Evolutionary conservation across 1,139 yeast genomes (phyloP), one percentile per base, ranked within the genome.

Genomic region (Pichia cactophila): DNA sequence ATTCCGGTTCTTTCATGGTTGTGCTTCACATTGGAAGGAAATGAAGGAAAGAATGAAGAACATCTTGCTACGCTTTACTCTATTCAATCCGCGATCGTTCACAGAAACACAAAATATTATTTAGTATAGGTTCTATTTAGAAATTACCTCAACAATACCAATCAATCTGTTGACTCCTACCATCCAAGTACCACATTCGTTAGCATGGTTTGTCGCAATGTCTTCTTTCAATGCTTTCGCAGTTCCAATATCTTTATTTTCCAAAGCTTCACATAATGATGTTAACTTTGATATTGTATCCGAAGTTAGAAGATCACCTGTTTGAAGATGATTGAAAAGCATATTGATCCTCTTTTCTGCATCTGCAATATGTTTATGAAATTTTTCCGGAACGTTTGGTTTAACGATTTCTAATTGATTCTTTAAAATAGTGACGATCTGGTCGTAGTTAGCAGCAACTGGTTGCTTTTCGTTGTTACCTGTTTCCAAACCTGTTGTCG

Each of bases 141-240:
- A 46, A 11, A 47, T 51, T 1, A 51, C 57, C 43, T 54, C 51
- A 31, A 37, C 51, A 81, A 92, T 86, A 54, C 85, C 86, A 54
- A 92, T 81, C 58, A 92, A 75, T 60, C 97, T 80, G 69, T 86
- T 88, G 47, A 92, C 84, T 60, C 98, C 98, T 28, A 87, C 81
- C 71, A 87, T 81, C 98, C 98, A 92, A 59, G 85, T 81, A 12
- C 96, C 96, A 56, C 86, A 80, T 65, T 90, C 96, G 42, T 78
- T 81, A 45, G 83, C 77, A 58, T 79, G 77, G 40, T 78, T 75
- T 9, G 89, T 77, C 45, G 86, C 78, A 57, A 92, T 76, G 48
- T 81, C 80, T 44, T 74, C 67, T 56, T 79, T 79, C 47, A 78
- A 60, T 12, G 75, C 69, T 48, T 76, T 69, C 2, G 97, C 97